Conservation (phyloP, 1,284 basidiomycete genomes). For the Melampsora americana region DNA sequence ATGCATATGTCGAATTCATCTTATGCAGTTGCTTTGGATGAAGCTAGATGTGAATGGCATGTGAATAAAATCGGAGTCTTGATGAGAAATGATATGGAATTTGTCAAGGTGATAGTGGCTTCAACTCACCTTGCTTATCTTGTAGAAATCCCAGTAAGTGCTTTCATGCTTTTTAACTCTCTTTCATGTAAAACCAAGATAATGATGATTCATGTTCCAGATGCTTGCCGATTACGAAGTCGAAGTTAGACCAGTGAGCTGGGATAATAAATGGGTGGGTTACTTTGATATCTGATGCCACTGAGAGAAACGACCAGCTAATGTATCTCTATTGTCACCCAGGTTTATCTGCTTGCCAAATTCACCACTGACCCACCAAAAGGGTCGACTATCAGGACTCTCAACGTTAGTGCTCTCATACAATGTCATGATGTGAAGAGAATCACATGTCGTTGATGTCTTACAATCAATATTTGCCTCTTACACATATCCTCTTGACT, state of each 20-base stretch:
- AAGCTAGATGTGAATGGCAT: constrained; percentile 22
- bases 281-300: too few species aligned
- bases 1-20: constrained; percentile 37
- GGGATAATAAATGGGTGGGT: constrained; percentile 38
- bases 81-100: constrained; percentile 30
- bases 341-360: constrained; percentile 35
- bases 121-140: constrained; percentile 35
- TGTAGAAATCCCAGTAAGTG: constrained; percentile 30
- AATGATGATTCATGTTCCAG: background rate
- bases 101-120: constrained; percentile 13
- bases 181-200: background rate
- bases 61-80: constrained; percentile 1
- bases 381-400: constrained; percentile 25
- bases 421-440: too few species aligned
- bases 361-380: constrained; percentile 36
- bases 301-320: background rate
- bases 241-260: constrained; percentile 28
- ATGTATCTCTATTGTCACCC: background rate
- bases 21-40: constrained; percentile 36
- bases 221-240: constrained; percentile 35
- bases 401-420: constrained; percentile 17
- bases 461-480: too few species aligned
- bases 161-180: background rate
- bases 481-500: background rate
- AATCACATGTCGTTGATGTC: too few species aligned